Percentiles rank a stretch among this genome's conserved stretches.
Conservation (phyloP, 2,329 filamentous ascomycete genomes). For the Stromatinia cepivora region DNA sequence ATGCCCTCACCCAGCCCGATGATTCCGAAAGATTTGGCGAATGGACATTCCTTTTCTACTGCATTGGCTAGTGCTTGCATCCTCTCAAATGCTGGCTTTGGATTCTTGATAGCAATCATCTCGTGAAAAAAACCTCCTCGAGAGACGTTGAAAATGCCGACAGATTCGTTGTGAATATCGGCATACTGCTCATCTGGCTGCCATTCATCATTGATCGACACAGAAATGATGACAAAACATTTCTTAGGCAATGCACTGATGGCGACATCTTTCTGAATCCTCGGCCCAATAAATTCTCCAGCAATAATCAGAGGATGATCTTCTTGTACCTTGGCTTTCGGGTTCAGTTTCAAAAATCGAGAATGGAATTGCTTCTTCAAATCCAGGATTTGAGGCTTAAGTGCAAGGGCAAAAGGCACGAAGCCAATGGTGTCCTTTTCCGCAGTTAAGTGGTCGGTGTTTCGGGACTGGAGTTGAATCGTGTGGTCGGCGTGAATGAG, state of each 20-base stretch:
- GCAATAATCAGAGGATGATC: conserved; percentile 33
- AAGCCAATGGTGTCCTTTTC: not conserved
- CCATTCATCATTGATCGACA: conserved; percentile 32
- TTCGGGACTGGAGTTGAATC: conserved; percentile 31
- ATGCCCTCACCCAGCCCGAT: conserved; percentile 34
- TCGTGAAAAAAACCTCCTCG: conserved; percentile 30
- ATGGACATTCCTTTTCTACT: conserved; percentile 35
- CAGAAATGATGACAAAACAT: conserved; percentile 33
- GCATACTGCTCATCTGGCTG: conserved; percentile 28
- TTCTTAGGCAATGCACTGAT: conserved; percentile 25
- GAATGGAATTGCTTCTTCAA: conserved; percentile 21
- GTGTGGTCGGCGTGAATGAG: conserved; percentile 27
- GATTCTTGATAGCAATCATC: conserved; percentile 19
- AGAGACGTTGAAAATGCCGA: conserved; percentile 31
- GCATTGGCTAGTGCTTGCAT: conserved; percentile 26
- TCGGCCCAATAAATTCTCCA: conserved; percentile 34
- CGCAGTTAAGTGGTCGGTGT: conserved; percentile 13
- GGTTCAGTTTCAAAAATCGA: conserved; percentile 27
- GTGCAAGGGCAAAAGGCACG: not conserved
- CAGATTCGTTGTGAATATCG: conserved; percentile 27
- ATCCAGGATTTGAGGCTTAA: conserved; percentile 16
- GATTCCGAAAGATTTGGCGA: conserved; percentile 30
- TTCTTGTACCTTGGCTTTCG: not conserved
- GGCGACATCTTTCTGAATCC: conserved; percentile 30
- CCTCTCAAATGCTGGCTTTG: conserved; percentile 6